Base-by-base conservation (phyloP, 176 grass and related monocot species). In the Cenchrus fungigraminus region DNA sequence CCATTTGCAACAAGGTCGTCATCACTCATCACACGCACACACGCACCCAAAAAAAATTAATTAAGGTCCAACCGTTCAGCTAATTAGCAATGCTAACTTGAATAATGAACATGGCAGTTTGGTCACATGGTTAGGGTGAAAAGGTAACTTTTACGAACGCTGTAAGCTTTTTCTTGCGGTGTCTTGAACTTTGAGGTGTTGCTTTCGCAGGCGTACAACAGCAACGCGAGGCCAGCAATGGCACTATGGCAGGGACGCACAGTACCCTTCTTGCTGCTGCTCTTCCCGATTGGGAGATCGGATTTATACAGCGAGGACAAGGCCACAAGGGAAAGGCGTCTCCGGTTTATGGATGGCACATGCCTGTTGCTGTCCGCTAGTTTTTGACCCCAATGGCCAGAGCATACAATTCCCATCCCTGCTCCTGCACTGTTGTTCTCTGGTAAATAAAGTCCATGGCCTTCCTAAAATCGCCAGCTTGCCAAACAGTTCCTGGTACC, bases 301-400 rank as follows among this genome's bases (percentile, higher is more conserved):
- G 14, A 40, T 60, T 87, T 68, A 87, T 4, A 4, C 60, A 75
- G 58, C 17, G 2, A 3, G 31, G 25, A 25, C 0, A 46, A 70
- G 84, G 75, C 25, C 25, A 91, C 69, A 43, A 2, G 68, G 52
- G 31, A 54, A 80, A 74, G 68, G 62, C 76, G 69, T 71, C 76
- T 63, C 43, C 52, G 76, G 52, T 84, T 80, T 80, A 76, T 87
- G 69, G 69, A 55, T 20, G 63, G 62, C 81, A 87, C 85, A 84
- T 91, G 85, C 16, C 50, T 82, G 50, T 43, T 19, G 68, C 47
- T 84, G 51, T 22, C 40, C 46, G 25, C 42, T 54, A 65, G 65
- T 69, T 73, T 78, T 78, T n/a, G 57, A 74, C 58, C 34, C 22
- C 6, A 10, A 32, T 14, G 60, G 25, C 71, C 71, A 17, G 43